Conservation (phyloP, 2,329 filamentous ascomycete genomes). For the Aspergillus bombycis region DNA sequence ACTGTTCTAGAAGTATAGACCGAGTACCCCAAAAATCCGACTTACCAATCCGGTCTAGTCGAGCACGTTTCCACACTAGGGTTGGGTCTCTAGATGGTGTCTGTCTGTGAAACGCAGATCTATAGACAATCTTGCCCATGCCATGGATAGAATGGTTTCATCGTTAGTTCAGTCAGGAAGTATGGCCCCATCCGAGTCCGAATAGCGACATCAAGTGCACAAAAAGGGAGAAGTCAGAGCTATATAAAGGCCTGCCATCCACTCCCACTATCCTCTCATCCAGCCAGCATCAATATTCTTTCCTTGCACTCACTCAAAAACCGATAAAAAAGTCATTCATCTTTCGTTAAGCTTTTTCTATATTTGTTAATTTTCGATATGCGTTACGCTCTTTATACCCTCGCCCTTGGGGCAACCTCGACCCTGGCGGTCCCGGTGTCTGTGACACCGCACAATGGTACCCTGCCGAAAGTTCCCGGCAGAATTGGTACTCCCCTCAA, state of each 20-base stretch:
- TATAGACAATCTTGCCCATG: neutral
- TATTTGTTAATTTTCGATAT: neutral
- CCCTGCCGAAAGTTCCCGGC: neutral
- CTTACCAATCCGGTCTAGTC: neutral
- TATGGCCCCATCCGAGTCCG: neutral
- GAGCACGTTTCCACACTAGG: neutral
- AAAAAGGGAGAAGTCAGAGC: neutral
- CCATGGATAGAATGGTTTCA: neutral
- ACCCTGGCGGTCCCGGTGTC: constrained; percentile 5
- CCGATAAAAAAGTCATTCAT: neutral
- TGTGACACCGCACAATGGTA: neutral
- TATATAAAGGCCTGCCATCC: neutral
- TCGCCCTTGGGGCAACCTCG: constrained; percentile 2
- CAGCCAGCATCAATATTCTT: neutral
- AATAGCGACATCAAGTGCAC: neutral
- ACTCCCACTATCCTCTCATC: neutral
- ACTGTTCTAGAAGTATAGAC: neutral
- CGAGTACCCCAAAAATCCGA: neutral
- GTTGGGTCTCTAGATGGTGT: neutral
- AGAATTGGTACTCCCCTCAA: neutral
- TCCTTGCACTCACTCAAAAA: neutral
- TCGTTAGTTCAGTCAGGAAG: neutral
- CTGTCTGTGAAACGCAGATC: neutral
- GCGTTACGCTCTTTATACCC: constrained; percentile 4
- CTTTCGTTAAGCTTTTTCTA: neutral